Conservation (phyloP, 371 early-diverging fungal species). For the Mortierella sp. region DNA sequence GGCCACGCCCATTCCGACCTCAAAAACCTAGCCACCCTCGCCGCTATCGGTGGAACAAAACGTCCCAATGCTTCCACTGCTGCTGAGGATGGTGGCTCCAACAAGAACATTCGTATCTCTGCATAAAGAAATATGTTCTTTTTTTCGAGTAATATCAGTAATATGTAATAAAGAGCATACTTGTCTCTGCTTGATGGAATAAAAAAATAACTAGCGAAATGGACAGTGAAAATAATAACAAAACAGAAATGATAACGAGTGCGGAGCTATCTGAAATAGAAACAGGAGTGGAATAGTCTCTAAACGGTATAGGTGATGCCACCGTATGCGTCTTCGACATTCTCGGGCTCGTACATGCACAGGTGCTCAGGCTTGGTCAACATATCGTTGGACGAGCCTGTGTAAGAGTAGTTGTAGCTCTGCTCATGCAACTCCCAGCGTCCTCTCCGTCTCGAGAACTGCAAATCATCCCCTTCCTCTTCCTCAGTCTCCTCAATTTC, state of each 20-base stretch:
- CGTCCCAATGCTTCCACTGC: not conserved
- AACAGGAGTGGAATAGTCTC: not conserved
- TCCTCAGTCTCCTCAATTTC: slow-evolving; percentile 31
- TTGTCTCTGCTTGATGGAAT: not conserved
- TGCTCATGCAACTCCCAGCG: slow-evolving; percentile 96
- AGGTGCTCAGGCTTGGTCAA: slow-evolving; percentile 77
- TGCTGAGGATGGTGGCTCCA: not conserved
- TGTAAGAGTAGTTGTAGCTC: slow-evolving; percentile 87
- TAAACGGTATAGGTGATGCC: slow-evolving; percentile 40
- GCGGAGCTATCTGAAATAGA: not conserved
- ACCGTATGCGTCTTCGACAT: slow-evolving; percentile 45
- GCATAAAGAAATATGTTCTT: not conserved
- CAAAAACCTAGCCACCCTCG: not conserved
- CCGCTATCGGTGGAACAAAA: not conserved
- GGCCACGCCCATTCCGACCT: not conserved
- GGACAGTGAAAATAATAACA: not conserved
- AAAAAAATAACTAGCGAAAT: not conserved
- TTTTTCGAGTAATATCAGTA: too few relatives aligned
- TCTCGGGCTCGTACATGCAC: slow-evolving; percentile 81
- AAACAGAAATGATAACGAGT: not conserved
- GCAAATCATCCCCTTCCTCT: slow-evolving; percentile 44
- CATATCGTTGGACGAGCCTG: slow-evolving; percentile 64
- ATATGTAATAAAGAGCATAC: too few relatives aligned
- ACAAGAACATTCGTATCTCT: slow-evolving; percentile 2
- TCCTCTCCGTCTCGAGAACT: slow-evolving; percentile 71